Conservation (phyloP, 345 rosid species). For the Orychophragmus violaceus region DNA sequence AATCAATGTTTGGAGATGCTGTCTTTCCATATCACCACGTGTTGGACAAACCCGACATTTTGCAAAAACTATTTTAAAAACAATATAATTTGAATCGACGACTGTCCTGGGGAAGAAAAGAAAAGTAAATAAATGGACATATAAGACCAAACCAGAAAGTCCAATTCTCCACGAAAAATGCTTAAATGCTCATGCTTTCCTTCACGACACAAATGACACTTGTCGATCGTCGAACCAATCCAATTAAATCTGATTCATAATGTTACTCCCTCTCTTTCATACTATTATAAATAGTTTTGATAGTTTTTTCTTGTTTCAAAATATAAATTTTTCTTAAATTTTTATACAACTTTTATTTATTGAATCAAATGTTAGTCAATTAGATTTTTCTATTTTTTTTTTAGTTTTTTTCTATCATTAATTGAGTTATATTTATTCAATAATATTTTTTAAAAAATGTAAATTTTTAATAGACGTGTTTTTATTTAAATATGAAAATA, state of each 20-base stretch:
- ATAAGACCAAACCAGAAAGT: not conserved
- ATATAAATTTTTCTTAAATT: too few species aligned
- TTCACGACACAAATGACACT: conserved; percentile 13
- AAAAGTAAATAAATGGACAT: not conserved
- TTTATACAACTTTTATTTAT: too few species aligned
- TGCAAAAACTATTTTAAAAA: conserved; percentile 9
- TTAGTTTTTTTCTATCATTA: too few species aligned
- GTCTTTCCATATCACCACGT: conserved; percentile 23
- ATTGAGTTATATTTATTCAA: too few species aligned
- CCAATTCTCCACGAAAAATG: not conserved
- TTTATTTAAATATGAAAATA: too few species aligned
- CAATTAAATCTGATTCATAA: not conserved
- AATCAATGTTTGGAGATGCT: conserved; percentile 13
- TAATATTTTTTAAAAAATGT: too few species aligned
- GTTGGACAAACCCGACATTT: conserved; percentile 20
- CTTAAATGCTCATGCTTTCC: conserved; percentile 16
- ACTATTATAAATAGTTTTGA: too few species aligned
- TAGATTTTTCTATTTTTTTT: too few species aligned
- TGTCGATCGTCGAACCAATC: not conserved
- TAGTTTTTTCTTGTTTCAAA: too few species aligned
- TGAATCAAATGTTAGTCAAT: too few species aligned
- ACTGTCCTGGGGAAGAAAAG: not conserved
- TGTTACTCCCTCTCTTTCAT: too few species aligned
- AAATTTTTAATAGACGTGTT: too few species aligned
- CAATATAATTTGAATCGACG: conserved; percentile 2